These are phyloP conservation scores for Mallotus japonicus DNA, from an alignment of 441 rosid species.

Conservation along the genomic window DNA sequence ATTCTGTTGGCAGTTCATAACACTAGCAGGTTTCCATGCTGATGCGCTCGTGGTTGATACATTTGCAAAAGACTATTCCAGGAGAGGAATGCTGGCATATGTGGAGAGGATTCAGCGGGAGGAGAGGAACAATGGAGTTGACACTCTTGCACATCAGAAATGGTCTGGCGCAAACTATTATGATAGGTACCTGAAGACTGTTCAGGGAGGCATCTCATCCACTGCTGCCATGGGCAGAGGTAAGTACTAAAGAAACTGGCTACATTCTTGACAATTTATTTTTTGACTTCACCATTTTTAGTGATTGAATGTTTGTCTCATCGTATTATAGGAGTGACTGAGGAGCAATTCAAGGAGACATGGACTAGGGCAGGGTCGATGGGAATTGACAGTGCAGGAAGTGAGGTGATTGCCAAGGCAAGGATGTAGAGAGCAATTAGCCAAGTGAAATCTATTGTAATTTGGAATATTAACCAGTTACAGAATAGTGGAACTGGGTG, in stretches of 20 bases:
- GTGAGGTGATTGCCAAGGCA: conserved; percentile 68
- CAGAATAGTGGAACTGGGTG: conserved; percentile 28
- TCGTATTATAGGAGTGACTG: conserved; percentile 66
- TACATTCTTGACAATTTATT: neutral
- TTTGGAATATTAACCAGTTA: conserved; percentile 26
- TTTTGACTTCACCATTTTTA: too few species aligned
- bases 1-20: conserved; percentile 92
- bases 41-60: conserved; percentile 83
- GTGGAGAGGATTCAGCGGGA: conserved; percentile 96
- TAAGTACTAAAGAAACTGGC: conserved; percentile 16
- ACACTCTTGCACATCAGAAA: conserved; percentile 91
- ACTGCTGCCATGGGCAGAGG: conserved; percentile 99
- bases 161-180: conserved; percentile 94
- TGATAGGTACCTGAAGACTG: conserved; percentile 82
- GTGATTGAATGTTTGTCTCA: neutral
- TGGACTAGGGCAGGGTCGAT: conserved; percentile 69
- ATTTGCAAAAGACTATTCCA: conserved; percentile 70
- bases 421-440: conserved; percentile 49
- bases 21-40: conserved; percentile 89
- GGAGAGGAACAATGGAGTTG: conserved; percentile 86
- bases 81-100: conserved; percentile 88
- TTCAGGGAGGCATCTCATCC: conserved; percentile 93
- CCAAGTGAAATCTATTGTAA: conserved; percentile 1
- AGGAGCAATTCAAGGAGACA: conserved; percentile 90
- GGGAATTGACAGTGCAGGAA: conserved; percentile 46